Percentiles rank a stretch among this genome's conserved stretches.
Evolutionary conservation across 768 basidiomycete species (phyloP).

Genomic region (Lactifluus subvellereus): DNA sequence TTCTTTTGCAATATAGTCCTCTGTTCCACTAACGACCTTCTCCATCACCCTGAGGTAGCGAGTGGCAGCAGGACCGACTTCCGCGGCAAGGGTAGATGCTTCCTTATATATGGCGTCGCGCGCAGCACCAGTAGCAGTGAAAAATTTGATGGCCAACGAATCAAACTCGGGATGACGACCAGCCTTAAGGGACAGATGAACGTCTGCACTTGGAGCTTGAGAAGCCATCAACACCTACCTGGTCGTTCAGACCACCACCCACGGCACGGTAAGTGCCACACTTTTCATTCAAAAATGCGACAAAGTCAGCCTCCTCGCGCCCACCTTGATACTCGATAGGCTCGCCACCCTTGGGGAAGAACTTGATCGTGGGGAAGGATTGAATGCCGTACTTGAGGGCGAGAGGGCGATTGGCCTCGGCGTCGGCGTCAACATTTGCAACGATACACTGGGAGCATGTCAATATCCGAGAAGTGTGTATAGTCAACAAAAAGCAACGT

Average conservation of each 20-base stretch:
- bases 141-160: slow-evolving; percentile 67
- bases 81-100: slow-evolving; percentile 49
- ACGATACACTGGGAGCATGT: slow-evolving; percentile 63
- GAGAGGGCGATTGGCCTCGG: slow-evolving; percentile 66
- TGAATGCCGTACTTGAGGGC: slow-evolving; percentile 64
- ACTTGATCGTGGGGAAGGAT: slow-evolving; percentile 92
- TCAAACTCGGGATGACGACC: slow-evolving; percentile 80
- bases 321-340: slow-evolving; percentile 61
- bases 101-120: slow-evolving; percentile 61
- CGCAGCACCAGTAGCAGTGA: slow-evolving; percentile 49
- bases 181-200: slow-evolving; percentile 43
- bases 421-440: slow-evolving; percentile 89
- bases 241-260: slow-evolving; percentile 72
- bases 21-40: slow-evolving; percentile 65
- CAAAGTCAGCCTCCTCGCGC: slow-evolving; percentile 70
- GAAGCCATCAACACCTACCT: slow-evolving; percentile 34
- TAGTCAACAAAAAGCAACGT: slow-evolving; percentile 25
- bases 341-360: slow-evolving; percentile 71
- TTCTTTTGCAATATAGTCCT: slow-evolving; percentile 83
- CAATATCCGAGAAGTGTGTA: slow-evolving; percentile 5
- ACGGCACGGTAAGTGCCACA: slow-evolving; percentile 82
- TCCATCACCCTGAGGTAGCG: slow-evolving; percentile 92
- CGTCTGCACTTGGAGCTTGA: not conserved
- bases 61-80: slow-evolving; percentile 47
- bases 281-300: slow-evolving; percentile 74